Evolutionary conservation across 73 alveolate species (phyloP).

Genomic region (Paramecium primaurelia): DNA sequence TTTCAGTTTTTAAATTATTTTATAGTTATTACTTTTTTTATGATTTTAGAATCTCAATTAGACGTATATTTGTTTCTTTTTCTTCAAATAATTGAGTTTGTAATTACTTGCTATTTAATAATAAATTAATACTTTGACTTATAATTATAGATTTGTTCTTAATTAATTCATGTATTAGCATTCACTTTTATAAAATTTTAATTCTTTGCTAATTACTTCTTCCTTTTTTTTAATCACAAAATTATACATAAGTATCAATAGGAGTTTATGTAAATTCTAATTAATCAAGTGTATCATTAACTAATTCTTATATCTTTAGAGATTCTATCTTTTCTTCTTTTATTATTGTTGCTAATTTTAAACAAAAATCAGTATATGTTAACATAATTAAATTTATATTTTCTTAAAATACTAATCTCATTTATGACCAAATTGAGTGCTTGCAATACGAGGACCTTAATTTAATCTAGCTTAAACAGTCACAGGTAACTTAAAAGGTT

Average conservation of each 20-base stretch:
- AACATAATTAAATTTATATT: background rate
- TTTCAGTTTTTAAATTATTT: background rate
- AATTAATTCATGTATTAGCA: background rate
- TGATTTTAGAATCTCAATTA: background rate
- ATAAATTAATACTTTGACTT: background rate
- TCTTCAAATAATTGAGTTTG: background rate
- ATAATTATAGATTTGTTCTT: background rate
- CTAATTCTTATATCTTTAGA: background rate
- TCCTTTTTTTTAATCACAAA: background rate
- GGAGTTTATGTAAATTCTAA: background rate
- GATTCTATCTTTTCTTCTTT: slow-evolving; percentile 11
- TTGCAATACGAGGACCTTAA: slow-evolving; percentile 36
- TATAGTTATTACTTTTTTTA: background rate
- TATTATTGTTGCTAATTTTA: background rate
- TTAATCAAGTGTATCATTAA: background rate
- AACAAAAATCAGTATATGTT: slow-evolving; percentile 2
- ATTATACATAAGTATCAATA: background rate
- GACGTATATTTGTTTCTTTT: background rate
- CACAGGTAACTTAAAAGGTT: slow-evolving; percentile 15
- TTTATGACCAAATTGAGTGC: slow-evolving; percentile 39
- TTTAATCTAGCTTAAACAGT: slow-evolving; percentile 1
- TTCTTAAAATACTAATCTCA: slow-evolving; percentile 21
- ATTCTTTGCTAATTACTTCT: background rate
- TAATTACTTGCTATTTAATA: background rate
- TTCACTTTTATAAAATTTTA: background rate